Conservation (phyloP, 2,329 filamentous ascomycete genomes). For the Colletotrichum acutatum region DNA sequence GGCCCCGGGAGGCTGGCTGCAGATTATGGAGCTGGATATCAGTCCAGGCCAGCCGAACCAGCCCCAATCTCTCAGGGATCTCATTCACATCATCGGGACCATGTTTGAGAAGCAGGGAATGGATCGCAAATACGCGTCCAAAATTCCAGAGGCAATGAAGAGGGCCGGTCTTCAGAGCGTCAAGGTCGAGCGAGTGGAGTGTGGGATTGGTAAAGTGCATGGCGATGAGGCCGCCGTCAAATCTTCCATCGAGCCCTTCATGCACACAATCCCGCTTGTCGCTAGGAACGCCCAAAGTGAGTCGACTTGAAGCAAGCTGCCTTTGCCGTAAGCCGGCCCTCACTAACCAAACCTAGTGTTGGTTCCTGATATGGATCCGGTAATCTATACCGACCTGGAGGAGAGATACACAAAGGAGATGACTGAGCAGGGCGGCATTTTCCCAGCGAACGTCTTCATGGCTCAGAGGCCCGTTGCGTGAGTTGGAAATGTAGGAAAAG, state of each 20-base stretch:
- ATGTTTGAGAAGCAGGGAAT: slow-evolving; percentile 26
- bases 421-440: slow-evolving; percentile 15
- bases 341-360: not conserved
- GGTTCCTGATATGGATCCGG: not conserved
- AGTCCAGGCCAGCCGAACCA: not conserved
- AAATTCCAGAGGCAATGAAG: slow-evolving; percentile 5
- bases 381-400: not conserved
- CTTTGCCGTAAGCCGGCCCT: too few relatives aligned
- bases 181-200: not conserved
- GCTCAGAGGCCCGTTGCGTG: not conserved
- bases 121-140: not conserved
- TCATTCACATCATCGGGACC: slow-evolving; percentile 5
- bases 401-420: slow-evolving; percentile 30
- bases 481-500: not conserved
- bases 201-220: slow-evolving; percentile 1
- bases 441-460: not conserved
- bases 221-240: slow-evolving; percentile 1
- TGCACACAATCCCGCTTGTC: not conserved
- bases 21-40: slow-evolving; percentile 19
- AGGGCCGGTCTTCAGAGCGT: slow-evolving; percentile 27
- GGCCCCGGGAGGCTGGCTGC: slow-evolving; percentile 33
- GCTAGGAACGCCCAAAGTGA: not conserved
- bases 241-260: slow-evolving; percentile 11
- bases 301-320: not conserved
- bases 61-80: slow-evolving; percentile 6